Percentiles rank a stretch among this genome's conserved stretches.
Conservation (phyloP, 495 filamentous ascomycete species). For the Lasiosphaeria miniovina region DNA sequence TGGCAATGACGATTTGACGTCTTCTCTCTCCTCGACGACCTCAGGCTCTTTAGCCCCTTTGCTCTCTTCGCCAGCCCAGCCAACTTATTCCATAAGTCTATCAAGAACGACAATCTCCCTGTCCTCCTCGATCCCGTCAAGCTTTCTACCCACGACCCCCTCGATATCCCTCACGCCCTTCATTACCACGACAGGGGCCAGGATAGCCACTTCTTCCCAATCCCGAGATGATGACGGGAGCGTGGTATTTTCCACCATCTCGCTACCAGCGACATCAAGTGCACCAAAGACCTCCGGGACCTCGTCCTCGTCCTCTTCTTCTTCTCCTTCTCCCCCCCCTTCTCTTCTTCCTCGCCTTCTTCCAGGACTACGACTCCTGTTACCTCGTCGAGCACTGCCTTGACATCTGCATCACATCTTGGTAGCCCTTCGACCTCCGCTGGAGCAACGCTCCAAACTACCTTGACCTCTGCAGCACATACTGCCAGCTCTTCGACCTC, state of each 20-base stretch:
- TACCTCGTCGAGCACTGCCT: too few species aligned
- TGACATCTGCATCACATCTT: too few species aligned
- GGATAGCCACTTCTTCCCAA: not conserved
- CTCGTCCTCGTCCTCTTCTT: not conserved
- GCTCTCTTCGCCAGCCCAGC: not conserved
- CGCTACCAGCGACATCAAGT: not conserved
- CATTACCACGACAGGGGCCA: not conserved
- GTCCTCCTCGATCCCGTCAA: not conserved
- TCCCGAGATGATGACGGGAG: too few species aligned
- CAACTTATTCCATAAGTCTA: not conserved
- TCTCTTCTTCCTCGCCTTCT: not conserved
- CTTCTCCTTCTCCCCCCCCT: not conserved
- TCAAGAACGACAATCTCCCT: not conserved
- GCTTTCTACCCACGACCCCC: not conserved
- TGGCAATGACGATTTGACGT: not conserved
- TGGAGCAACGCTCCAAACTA: too few species aligned
- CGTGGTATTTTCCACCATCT: not conserved
- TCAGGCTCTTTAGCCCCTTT: not conserved
- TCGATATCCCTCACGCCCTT: not conserved
- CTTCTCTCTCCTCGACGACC: not conserved
- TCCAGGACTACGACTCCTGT: too few species aligned
- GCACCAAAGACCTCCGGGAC: not conserved
- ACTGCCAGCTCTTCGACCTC: too few species aligned
- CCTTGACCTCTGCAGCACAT: too few species aligned
- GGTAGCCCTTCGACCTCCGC: too few species aligned